Evolutionary conservation across 768 basidiomycete genomes (phyloP), one percentile per base, ranked within the genome.

Genomic region (Phaeotremella skinneri): DNA sequence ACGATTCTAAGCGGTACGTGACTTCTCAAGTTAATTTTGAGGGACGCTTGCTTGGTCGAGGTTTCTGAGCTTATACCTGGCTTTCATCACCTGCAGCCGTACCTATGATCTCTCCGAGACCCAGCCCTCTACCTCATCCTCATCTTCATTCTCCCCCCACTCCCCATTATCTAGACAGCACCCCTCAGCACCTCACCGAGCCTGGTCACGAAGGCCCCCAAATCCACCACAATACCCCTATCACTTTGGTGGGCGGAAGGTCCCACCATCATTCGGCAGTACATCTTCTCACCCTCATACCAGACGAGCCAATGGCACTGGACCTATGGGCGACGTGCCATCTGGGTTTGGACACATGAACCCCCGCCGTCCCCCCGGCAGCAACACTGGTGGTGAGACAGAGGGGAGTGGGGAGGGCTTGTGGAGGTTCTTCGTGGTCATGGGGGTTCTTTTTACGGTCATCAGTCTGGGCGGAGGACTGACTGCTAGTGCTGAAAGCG

Each of bases 391-490:
- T 37, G 34, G 34, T 17, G 55, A 56, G 17, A 23, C 27, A 14
- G 48, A 57, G 26, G 56, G 61, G 25, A 17, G 55, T 45, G 30
- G 65, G 54, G 61, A 69, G 30, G 64, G 56, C 16, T 20, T 73
- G 21, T 67, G 63, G 62, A 62, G 70, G 39, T 73, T 76, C 50
- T 43, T 68, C 5, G 63, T 69, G 9, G 67, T 71, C 2, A 55
- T 73, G 25, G 68, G 63, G n/a, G 34, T 76, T 53, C 56, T 76
- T 34, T 52, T 76, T 60, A 58, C 63, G 14, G 74, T 73, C 29
- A 68, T 76, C n/a, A 57, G 64, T 7, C 55, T 76, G 6, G 74
- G 74, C 4, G 74, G 74, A 7, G 74, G 74, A 21, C 72, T 76
- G 58, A 73, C 66, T 6, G 74, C 66, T 11, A 72, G 66, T 56